These are phyloP conservation scores for Sporothrix sp. DNA, from an alignment of 2,329 filamentous ascomycete species.

Conservation along the genomic window DNA sequence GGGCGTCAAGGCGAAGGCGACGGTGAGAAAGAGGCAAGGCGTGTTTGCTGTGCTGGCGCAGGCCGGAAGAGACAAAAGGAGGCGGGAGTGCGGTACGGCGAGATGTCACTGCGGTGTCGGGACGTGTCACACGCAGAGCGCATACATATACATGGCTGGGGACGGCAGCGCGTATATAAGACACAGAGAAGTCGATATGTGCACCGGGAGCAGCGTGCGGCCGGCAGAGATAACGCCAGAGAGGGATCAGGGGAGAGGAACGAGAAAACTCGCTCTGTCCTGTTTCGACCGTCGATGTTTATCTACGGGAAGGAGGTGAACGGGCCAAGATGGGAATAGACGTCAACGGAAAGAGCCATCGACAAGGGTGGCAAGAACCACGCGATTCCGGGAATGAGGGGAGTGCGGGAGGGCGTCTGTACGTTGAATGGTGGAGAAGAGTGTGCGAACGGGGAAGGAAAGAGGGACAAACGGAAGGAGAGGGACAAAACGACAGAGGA, in stretches of 20 bases:
- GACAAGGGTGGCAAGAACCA: constrained; percentile 5
- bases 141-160: constrained; percentile 2
- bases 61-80: too few species aligned
- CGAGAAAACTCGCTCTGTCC: not conserved
- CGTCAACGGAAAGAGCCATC: not conserved
- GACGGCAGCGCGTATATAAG: not conserved
- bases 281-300: not conserved
- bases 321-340: not conserved
- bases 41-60: not conserved
- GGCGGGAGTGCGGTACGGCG: not conserved
- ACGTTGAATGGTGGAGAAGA: not conserved
- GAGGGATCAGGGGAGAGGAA: not conserved
- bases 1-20: not conserved
- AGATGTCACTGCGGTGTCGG: too few species aligned
- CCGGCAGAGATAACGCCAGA: not conserved
- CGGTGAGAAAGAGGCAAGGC: not conserved
- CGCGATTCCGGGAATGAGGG: constrained; percentile 10
- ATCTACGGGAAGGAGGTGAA: not conserved
- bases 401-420: not conserved
- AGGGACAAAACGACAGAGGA: not conserved
- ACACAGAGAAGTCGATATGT: not conserved
- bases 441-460: not conserved
- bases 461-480: not conserved
- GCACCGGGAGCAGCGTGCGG: not conserved
- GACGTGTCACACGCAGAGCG: too few species aligned